Evolutionary conservation across 208 protist genomes (phyloP).

Genomic region (Trypanosoma boissoni): DNA sequence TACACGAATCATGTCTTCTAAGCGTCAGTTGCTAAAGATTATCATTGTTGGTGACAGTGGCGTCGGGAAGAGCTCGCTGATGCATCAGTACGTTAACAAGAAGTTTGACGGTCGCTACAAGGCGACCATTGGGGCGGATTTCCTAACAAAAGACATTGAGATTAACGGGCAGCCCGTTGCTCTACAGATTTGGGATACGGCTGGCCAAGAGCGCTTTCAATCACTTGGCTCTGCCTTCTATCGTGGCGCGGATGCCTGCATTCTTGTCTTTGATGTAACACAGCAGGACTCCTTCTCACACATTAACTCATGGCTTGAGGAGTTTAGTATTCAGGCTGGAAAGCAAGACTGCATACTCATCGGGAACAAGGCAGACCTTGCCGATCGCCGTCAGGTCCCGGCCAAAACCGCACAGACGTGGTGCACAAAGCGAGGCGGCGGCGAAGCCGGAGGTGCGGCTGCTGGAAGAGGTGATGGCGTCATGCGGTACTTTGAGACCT

Average conservation of each 20-base stretch:
- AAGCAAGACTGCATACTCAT: slow-evolving; percentile 98
- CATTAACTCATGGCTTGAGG: slow-evolving; percentile 96
- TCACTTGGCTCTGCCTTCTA: slow-evolving; percentile 99
- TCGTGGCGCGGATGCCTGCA: slow-evolving; percentile 97
- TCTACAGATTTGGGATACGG: slow-evolving; percentile 96
- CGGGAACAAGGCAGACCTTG: slow-evolving; percentile 99
- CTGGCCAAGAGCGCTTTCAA: slow-evolving; percentile 99
- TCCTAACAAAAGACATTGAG: slow-evolving; percentile 97
- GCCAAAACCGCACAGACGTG: slow-evolving; percentile 94
- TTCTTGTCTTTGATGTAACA: slow-evolving; percentile 91
- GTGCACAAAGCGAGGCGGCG: slow-evolving; percentile 87
- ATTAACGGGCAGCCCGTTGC: slow-evolving; percentile 96
- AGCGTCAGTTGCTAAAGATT: slow-evolving; percentile 92
- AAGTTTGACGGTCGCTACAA: slow-evolving; percentile 97
- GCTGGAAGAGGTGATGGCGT: slow-evolving; percentile 15
- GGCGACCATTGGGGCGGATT: slow-evolving; percentile 99
- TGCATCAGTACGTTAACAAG: slow-evolving; percentile 91
- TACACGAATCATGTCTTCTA: slow-evolving; percentile 21
- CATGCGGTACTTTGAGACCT: slow-evolving; percentile 98
- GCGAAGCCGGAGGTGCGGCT: slow-evolving; percentile 7
- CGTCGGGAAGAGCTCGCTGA: slow-evolving; percentile 90
- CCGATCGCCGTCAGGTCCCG: slow-evolving; percentile 91
- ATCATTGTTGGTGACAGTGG: slow-evolving; percentile 93
- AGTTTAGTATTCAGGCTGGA: slow-evolving; percentile 96
- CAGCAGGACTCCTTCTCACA: slow-evolving; percentile 83